Evolutionary conservation across 768 basidiomycete genomes (phyloP), one percentile per base, ranked within the genome.

Genomic region (Pleurotus djamor): DNA sequence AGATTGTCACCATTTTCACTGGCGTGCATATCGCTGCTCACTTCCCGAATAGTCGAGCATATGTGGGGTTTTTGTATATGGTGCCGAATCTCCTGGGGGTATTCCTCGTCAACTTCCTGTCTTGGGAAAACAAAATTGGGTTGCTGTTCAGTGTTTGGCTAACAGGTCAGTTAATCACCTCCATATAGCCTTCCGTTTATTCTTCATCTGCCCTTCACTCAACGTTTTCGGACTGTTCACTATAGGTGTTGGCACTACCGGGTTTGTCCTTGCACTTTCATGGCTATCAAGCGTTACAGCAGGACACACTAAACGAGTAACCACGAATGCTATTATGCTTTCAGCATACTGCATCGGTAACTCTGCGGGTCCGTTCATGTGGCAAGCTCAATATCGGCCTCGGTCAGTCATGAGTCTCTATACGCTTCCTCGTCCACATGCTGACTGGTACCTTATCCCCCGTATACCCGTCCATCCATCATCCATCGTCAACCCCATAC

Each of bases 321-420:
- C 89, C 17, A 71, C 75, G 4, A 91, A 92, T 65, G 88, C 91
- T 0, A 84, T 92, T 62, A 81, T 91, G 79, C 77, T 92, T 9
- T 81, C 80, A 45, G 86, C 88, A 0, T 92, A 91, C 66, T 81
- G 79, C 60, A 72, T 81, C 28, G 84, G 82, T 7, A 91, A 92
- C 59, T 74, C 88, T 2, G 82, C 81, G 1, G 84, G 83, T n/a
- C 89, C 89, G 0, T 87, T 89, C 65, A 89, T 92, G 87, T 92
- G 89, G 89, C 82, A 85, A 66, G 74, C 74, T 0, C 74, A 82
- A 68, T 91, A 88, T 66, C 81, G 79, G 60, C 89, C 88, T 4
- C 79, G 87, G 87, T 86, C 58, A 17, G 72, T 41, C 38, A 10
- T 41, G 9, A 2, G n/a, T 9, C 9, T n/a, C n/a, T n/a, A 41